Conservation (phyloP, 1,284 basidiomycete genomes). For the Sporisorium iseilematis-ciliati region DNA sequence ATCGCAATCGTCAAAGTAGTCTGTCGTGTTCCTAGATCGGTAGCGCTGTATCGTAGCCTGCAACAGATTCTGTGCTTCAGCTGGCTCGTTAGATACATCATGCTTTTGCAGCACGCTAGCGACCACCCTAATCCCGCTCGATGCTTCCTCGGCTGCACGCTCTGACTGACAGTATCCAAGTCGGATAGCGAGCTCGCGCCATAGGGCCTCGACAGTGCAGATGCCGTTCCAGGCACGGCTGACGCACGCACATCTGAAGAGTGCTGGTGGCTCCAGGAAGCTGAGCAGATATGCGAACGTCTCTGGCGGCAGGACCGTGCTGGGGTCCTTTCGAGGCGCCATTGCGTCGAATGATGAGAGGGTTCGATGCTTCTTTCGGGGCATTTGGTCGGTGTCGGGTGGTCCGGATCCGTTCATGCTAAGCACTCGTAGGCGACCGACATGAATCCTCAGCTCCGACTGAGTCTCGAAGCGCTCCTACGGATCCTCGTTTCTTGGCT, state of each 20-base stretch:
- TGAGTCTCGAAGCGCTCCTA: neutral
- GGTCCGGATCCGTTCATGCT: neutral
- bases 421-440: neutral
- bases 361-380: slow-evolving; percentile 22
- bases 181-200: slow-evolving; percentile 18
- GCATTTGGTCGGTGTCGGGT: neutral
- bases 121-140: slow-evolving; percentile 17
- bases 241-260: slow-evolving; percentile 31
- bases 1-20: slow-evolving; percentile 29
- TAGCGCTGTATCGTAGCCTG: slow-evolving; percentile 28
- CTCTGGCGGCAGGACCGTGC: slow-evolving; percentile 37
- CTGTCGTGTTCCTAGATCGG: slow-evolving; percentile 28
- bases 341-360: slow-evolving; percentile 4
- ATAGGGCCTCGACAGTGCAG: slow-evolving; percentile 25
- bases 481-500: neutral
- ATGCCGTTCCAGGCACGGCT: slow-evolving; percentile 32
- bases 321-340: slow-evolving; percentile 17
- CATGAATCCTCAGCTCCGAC: too few relatives aligned
- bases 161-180: slow-evolving; percentile 34
- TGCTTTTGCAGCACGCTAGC: slow-evolving; percentile 23
- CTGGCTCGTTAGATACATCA: slow-evolving; percentile 1
- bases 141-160: slow-evolving; percentile 13
- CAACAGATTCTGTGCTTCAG: slow-evolving; percentile 13
- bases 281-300: slow-evolving; percentile 35
- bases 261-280: slow-evolving; percentile 37